phyloP scores from a whole-genome alignment of 2,329 filamentous ascomycete species.

The Trichoderma citrinoviride region DNA sequence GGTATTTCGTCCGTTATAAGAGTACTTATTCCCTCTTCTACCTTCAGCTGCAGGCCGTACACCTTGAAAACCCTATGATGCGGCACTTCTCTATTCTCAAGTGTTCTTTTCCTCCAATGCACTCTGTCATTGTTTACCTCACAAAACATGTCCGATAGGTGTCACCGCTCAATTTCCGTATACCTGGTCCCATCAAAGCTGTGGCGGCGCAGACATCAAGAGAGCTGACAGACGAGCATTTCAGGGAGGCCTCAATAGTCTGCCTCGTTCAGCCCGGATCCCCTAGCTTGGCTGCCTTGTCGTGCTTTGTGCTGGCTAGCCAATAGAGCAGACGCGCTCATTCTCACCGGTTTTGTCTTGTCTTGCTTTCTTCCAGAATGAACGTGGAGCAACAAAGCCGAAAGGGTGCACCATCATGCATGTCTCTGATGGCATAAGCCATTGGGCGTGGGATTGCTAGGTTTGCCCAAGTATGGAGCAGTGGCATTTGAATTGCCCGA shows the following conservation, averaged over 20 bases:
- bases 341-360: slow-evolving; percentile 10
- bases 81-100: too few relatives aligned
- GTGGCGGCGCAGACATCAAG: background rate
- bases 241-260: background rate
- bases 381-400: background rate
- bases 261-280: background rate
- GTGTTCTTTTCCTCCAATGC: too few relatives aligned
- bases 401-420: slow-evolving; percentile 15
- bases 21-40: too few relatives aligned
- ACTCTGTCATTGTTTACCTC: too few relatives aligned
- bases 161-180: too few relatives aligned
- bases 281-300: background rate
- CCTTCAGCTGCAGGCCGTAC: too few relatives aligned
- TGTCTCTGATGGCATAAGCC: slow-evolving; percentile 18
- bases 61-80: too few relatives aligned
- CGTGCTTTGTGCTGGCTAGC: background rate
- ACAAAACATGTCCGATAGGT: too few relatives aligned
- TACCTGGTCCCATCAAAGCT: too few relatives aligned
- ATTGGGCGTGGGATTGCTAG: background rate
- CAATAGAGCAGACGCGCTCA: background rate
- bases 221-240: background rate
- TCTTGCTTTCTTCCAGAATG: background rate
- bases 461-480: slow-evolving; percentile 13
- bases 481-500: background rate
- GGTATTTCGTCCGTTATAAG: too few relatives aligned